These are phyloP conservation scores for Petrea volubilis DNA, from an alignment of 257 asterid genomes.

Conservation along the genomic window DNA sequence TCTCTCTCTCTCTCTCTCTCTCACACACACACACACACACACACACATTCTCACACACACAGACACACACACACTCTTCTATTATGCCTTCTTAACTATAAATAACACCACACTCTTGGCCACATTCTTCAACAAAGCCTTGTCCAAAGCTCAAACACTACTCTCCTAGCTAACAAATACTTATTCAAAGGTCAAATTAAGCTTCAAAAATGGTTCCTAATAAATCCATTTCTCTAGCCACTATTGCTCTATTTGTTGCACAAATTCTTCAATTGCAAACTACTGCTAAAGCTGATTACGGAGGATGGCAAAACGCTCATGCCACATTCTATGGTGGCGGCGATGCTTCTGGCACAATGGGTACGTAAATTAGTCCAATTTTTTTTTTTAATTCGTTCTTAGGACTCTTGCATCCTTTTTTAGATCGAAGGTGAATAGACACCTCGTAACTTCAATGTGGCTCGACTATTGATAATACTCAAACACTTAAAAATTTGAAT, in stretches of 20 bases:
- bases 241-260: background rate
- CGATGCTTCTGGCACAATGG: constrained; percentile 59
- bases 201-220: constrained; percentile 10
- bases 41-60: too few relatives aligned
- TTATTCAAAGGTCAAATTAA: background rate
- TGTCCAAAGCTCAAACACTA: background rate
- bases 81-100: background rate
- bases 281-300: constrained; percentile 23
- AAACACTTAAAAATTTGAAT: too few relatives aligned
- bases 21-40: too few relatives aligned
- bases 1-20: background rate
- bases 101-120: background rate
- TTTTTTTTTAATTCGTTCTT: too few relatives aligned
- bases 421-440: too few relatives aligned
- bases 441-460: too few relatives aligned
- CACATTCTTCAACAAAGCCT: background rate
- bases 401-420: too few relatives aligned
- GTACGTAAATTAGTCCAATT: constrained; percentile 11
- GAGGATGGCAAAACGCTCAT: constrained; percentile 50
- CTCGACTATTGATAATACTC: too few relatives aligned
- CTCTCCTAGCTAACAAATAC: background rate
- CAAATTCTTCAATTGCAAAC: background rate
- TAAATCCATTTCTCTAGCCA: background rate
- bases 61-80: too few relatives aligned
- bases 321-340: constrained; percentile 59